Evolutionary conservation across 805 yeast species (phyloP).

Genomic region (Candida tammaniensis): DNA sequence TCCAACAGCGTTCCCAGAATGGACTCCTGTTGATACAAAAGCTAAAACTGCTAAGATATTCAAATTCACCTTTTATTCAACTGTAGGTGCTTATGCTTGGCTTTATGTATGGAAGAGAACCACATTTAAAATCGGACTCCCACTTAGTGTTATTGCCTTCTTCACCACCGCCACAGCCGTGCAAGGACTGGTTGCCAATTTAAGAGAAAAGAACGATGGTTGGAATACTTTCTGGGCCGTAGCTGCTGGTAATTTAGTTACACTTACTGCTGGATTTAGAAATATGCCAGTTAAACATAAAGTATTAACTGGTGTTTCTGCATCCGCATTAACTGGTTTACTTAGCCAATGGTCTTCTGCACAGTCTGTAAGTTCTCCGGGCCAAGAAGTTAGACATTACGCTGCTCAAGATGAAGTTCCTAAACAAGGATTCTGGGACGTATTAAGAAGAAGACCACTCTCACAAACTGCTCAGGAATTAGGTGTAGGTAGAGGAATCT

Average conservation of each 20-base stretch:
- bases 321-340: constrained; percentile 37
- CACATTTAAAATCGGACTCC: constrained; percentile 40
- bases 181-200: constrained; percentile 49
- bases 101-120: constrained; percentile 43
- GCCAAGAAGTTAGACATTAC: constrained; percentile 34
- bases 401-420: constrained; percentile 36
- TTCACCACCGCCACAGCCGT: constrained; percentile 53
- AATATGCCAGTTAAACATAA: constrained; percentile 41
- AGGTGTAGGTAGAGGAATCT: constrained; percentile 66
- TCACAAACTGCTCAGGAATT: constrained; percentile 74
- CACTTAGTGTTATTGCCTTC: constrained; percentile 37
- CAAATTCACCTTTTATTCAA: constrained; percentile 45
- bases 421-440: constrained; percentile 70
- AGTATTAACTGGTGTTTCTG: constrained; percentile 37
- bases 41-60: constrained; percentile 48
- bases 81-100: constrained; percentile 48
- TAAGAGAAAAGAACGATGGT: constrained; percentile 62
- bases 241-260: constrained; percentile 45
- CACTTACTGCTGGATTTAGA: constrained; percentile 44
- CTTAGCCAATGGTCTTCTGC: constrained; percentile 40
- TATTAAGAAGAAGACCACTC: constrained; percentile 74
- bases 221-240: constrained; percentile 66
- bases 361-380: constrained; percentile 38
- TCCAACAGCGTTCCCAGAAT: constrained; percentile 43
- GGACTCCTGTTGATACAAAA: constrained; percentile 55